These are phyloP conservation scores for Pisolithus orientalis DNA, from an alignment of 768 basidiomycete species.

Conservation along the genomic window DNA sequence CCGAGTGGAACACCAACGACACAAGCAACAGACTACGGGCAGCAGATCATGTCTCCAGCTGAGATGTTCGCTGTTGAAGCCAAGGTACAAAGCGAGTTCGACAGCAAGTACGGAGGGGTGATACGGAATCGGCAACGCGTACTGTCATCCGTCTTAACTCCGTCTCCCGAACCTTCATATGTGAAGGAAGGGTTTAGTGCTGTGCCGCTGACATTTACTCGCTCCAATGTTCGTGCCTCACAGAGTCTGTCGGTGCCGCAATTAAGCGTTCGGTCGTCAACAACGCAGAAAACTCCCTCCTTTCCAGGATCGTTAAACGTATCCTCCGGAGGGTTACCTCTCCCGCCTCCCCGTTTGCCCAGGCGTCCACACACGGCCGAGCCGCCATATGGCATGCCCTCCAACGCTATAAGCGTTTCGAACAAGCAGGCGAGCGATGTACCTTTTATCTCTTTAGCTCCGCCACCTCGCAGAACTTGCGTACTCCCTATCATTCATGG, in stretches of 20 bases:
- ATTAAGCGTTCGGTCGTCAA: conserved; percentile 29
- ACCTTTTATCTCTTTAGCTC: conserved; percentile 31
- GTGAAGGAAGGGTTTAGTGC: conserved; percentile 21
- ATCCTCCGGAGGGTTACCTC: conserved; percentile 33
- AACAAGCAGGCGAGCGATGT: conserved; percentile 21
- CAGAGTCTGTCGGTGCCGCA: conserved; percentile 14
- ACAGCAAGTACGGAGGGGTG: conserved; percentile 10
- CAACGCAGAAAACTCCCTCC: conserved; percentile 23
- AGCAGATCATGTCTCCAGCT: conserved; percentile 63
- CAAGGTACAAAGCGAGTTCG: conserved; percentile 32
- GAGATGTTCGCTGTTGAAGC: conserved; percentile 60
- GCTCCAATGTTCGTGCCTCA: conserved; percentile 13
- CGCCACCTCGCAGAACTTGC: conserved; percentile 15
- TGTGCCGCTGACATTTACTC: conserved; percentile 23
- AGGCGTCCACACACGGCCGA: conserved; percentile 10
- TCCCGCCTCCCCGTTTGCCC: conserved; percentile 42
- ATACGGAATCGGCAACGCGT: conserved; percentile 29
- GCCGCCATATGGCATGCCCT: background rate
- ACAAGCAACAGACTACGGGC: conserved; percentile 41
- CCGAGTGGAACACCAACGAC: conserved; percentile 29
- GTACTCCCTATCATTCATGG: conserved; percentile 4
- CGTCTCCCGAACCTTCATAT: conserved; percentile 26
- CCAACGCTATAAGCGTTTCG: background rate
- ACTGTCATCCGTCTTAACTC: conserved; percentile 34
- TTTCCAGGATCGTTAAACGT: conserved; percentile 21